phyloP scores from a whole-genome alignment of 2,329 filamentous ascomycete genomes.

The Aspergillus pseudonomiae region DNA sequence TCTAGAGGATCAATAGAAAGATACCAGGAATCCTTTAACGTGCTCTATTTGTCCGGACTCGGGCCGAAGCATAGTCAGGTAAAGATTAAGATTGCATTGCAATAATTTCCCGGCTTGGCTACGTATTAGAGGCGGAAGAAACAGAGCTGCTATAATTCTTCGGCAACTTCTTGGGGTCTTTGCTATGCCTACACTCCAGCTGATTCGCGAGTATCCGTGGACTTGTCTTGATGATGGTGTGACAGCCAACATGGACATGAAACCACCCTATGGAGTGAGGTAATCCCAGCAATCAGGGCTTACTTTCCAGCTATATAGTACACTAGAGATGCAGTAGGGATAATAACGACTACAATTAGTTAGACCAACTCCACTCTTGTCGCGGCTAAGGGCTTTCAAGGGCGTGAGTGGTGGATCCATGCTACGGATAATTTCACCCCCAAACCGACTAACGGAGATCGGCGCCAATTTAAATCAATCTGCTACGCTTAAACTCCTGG shows the following conservation, averaged over 20 bases:
- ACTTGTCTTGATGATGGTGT: background rate
- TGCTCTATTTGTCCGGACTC: background rate
- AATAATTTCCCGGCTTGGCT: background rate
- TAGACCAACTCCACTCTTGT: background rate
- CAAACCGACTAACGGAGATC: slow-evolving; percentile 1
- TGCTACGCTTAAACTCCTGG: slow-evolving; percentile 1
- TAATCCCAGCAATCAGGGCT: background rate
- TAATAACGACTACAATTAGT: background rate
- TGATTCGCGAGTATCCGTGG: background rate
- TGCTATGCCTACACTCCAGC: background rate
- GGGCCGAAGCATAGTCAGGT: background rate
- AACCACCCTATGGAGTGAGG: background rate
- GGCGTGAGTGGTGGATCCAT: background rate
- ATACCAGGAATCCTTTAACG: background rate
- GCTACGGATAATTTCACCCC: slow-evolving; percentile 1
- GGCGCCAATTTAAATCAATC: slow-evolving; percentile 6
- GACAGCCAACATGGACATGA: background rate
- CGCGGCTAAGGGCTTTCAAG: background rate
- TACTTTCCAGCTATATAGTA: no score
- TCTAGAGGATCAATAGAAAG: background rate
- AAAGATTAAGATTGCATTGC: background rate
- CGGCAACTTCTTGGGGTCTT: background rate
- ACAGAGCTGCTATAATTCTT: background rate
- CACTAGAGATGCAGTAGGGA: background rate
- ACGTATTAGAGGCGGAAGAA: background rate